Evolutionary conservation across 225 moss, liverwort and hornwort genomes (phyloP), one percentile per base, ranked within the genome.

Genomic region (Bryoerythrophyllum caledonicum): DNA sequence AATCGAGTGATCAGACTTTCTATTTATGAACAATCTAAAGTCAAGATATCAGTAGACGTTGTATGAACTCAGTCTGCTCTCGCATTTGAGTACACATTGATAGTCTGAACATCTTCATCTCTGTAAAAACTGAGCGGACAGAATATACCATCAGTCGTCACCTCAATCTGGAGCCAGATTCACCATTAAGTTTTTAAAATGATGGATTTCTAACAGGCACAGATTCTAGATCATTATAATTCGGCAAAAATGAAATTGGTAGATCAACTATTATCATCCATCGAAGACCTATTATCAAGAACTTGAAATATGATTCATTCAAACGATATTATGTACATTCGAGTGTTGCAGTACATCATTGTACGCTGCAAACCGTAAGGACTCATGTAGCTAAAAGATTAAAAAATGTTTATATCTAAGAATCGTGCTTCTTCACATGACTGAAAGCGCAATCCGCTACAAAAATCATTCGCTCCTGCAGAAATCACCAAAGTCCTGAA

Each of bases 401-500:
- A 44, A 48, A 46, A 67, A 9, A 34, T 48, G 26, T 10, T 55
- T 4, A 46, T 67, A 19, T 5, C 23, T 24, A 41, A 12, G 61
- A 11, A 21, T 68, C 51, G 38, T 68, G 68, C 43, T 49, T 68
- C 49, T 68, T 21, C 34, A 53, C 76, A 79, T 63, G 12, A 76
- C 4, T 21, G 54, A 59, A 52, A 35, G 43, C 26, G 21, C 30
- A 55, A 74, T 58, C 70, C 30, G 62, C 74, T 71, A 48, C 52
- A 52, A 73, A 73, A 60, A 41, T 48, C 52, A 41, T 32, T 62
- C 48, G 21, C 44, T 9, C 15, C 52, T 53, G 60, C 40, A 30
- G 16, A 25, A 17, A 30, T n/a, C 54, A 68, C 59, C 35, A 40
- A 1, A 43, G 21, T 1, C 55, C 15, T 46, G 11, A 64, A 30